Evolutionary conservation across 2,329 filamentous ascomycete species (phyloP), one percentile per base, ranked within the genome.

Genomic region (Phialophora chinensis): DNA sequence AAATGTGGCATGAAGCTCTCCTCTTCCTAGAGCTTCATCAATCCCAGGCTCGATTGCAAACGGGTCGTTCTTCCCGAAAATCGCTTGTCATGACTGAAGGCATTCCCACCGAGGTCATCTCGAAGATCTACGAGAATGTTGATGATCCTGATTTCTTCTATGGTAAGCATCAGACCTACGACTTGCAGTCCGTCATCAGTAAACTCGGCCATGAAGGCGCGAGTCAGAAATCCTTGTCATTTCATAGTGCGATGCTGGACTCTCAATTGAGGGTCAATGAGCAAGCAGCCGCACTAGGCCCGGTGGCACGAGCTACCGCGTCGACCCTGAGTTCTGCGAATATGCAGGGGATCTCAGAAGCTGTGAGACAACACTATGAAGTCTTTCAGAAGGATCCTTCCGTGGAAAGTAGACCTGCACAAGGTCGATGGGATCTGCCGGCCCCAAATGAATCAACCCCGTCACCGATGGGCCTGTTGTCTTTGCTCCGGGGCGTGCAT

Each of bases 61-160:
- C 63, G 17, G 65, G 60, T 52, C 69, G 72, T 8, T 79, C 83
- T 20, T 90, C 90, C 52, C 85, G 91, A 66, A 86, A 91, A 58
- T 90, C 90, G 8, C 92, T 90, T 1, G 79, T 82, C 2, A 82
- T 81, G 71, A 80, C 85, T 76, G 77, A 71, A 71, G 75, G 82
- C 55, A 80, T 88, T 29, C 86, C 91, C 6, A 84, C 86, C 3
- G 87, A 91, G 33, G 83, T 96, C 1, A 82, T 98, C 12, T 84
- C 97, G 53, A 83, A 86, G 0, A 93, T 99, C 2, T 99, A 95
- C 76, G 90, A 92, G 75, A 94, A 92, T 67, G 91, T 99, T 55
- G 93, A 97, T 74, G 96, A 99, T 74, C 94, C 93, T 1, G 95
- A 99, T 77, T 90, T 93, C 0, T 99, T 96, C 77, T 99, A 99